phyloP scores from a whole-genome alignment of 23 red algal genomes.

The Agarophyton chilense region DNA sequence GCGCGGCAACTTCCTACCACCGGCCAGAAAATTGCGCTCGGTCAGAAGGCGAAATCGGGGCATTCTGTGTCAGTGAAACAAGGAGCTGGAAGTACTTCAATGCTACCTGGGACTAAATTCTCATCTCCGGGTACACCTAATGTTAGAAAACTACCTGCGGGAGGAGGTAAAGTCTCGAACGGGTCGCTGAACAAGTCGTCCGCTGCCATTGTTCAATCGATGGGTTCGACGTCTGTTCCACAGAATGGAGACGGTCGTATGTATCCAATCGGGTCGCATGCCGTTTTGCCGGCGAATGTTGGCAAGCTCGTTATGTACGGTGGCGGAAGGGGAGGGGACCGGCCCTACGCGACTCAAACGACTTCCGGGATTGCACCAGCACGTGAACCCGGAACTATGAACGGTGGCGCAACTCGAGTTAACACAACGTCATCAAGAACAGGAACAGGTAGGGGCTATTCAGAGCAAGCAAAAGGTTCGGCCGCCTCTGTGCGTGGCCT shows the following conservation, averaged over 20 bases:
- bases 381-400: background rate
- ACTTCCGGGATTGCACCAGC: background rate
- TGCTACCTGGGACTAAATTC: background rate
- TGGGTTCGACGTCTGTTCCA: background rate
- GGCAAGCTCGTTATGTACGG: background rate
- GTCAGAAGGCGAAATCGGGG: background rate
- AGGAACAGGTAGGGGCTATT: background rate
- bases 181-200: background rate
- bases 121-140: background rate
- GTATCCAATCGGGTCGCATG: background rate
- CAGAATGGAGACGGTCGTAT: background rate
- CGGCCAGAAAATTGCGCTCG: background rate
- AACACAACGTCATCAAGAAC: background rate
- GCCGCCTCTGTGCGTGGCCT: background rate
- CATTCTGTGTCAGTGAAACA: background rate
- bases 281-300: background rate
- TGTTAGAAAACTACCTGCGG: background rate
- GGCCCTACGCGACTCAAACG: background rate
- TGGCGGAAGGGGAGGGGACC: background rate
- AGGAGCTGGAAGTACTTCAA: background rate
- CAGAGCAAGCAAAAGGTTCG: background rate
- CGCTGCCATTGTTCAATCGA: background rate
- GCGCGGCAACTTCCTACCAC: background rate
- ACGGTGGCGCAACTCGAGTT: background rate
- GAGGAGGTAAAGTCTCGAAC: background rate